Base-by-base conservation (phyloP, 306 rosid genomes). In the Medicago ruthenica region DNA sequence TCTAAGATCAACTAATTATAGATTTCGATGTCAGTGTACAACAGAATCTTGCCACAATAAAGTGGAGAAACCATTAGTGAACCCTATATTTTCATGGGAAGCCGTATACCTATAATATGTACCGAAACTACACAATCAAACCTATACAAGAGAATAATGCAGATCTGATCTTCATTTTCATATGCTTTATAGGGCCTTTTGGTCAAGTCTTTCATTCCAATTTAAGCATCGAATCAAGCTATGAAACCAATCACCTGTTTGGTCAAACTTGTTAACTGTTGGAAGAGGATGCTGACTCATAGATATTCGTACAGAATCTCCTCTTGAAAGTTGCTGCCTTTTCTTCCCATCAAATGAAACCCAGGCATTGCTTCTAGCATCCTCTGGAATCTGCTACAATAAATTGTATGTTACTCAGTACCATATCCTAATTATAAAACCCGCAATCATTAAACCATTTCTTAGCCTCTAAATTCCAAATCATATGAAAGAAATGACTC, bases 211-310 rank as follows among this genome's bases (percentile, higher is more conserved):
- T 81, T 92, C 99, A 37, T 95, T 95, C 99, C 99, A 95, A 80
- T 92, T 95, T 77, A 95, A 85, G 96, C 99, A 95, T 65, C 97
- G 97, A 81, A 95, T 92, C 85, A 95, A 88, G 85, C 99, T 95
- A 76, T 73, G 99, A 86, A 95, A 95, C 99, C 99, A 95, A 87
- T 92, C 99, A 70, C 97, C 90, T 31, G 99, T 95, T 88, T 92
- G 99, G 85, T 95, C 99, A 83, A 80, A 91, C 85, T 95, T 95
- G 85, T 95, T 95, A 41, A 95, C 99, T 3, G 99, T 95, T 40
- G 99, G 99, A 81, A 95, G 96, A 41, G 99, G 99, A 85, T 89
- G 96, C 81, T 87, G 79, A 87, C 99, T 95, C 99, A 95, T 92
- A 24, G 61, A 87, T 86, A 95, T 89, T 82, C 83, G 83, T 6